Percentiles rank a stretch among this genome's conserved stretches.
Evolutionary conservation across 441 rosid species (phyloP).

Genomic region (Erodium chrysanthum): DNA sequence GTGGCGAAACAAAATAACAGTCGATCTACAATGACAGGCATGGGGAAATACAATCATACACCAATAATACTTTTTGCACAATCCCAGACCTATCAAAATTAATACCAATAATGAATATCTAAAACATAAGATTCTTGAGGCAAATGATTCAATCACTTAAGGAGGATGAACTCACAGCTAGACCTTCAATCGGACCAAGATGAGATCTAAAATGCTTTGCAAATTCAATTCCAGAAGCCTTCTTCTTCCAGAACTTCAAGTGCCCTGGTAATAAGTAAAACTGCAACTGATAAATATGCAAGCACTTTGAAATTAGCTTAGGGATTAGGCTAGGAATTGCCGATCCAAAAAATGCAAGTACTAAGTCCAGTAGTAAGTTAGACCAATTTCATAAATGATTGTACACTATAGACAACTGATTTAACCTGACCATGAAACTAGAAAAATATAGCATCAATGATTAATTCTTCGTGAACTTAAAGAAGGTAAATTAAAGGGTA

Average conservation of each 20-base stretch:
- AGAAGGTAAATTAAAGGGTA: neutral
- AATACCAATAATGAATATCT: neutral
- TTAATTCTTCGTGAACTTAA: neutral
- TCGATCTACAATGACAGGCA: too few relatives aligned
- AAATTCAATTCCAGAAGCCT: neutral
- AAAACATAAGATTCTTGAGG: neutral
- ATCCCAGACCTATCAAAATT: neutral
- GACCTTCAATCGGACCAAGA: neutral
- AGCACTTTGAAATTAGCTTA: neutral
- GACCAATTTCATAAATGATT: neutral
- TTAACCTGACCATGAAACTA: neutral
- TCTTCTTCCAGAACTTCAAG: constrained; percentile 1
- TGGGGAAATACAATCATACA: neutral
- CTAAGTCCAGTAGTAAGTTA: neutral
- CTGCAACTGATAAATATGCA: neutral
- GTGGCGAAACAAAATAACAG: neutral
- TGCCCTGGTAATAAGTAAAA: neutral
- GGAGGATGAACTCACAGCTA: neutral
- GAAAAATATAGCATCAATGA: neutral
- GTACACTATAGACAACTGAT: neutral
- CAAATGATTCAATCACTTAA: neutral
- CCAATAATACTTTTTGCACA: neutral
- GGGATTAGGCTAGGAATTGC: neutral
- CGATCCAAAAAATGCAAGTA: neutral
- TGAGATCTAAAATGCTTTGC: neutral